phyloP scores from a whole-genome alignment of 352 stramenopile genomes.

The Pythium inflatum region DNA sequence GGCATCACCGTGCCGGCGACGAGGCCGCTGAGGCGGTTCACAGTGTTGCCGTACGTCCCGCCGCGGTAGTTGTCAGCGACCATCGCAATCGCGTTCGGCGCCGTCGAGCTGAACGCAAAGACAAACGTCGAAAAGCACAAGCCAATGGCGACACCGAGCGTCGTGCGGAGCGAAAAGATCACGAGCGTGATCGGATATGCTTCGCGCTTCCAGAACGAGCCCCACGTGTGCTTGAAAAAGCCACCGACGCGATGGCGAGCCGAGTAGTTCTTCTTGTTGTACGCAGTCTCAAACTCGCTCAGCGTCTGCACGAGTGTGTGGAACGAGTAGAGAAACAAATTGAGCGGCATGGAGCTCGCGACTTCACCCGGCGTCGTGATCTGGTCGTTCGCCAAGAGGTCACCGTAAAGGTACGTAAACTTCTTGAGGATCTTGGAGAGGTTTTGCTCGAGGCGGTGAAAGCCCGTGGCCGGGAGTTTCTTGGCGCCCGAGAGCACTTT shows the following conservation, averaged over 20 bases:
- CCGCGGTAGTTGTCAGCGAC: slow-evolving; percentile 69
- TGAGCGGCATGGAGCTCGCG: slow-evolving; percentile 70
- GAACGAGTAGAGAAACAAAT: slow-evolving; percentile 84
- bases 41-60: slow-evolving; percentile 67
- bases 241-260: slow-evolving; percentile 48
- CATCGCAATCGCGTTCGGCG: slow-evolving; percentile 71
- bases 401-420: slow-evolving; percentile 59
- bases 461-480: slow-evolving; percentile 49
- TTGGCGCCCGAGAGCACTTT: slow-evolving; percentile 33
- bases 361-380: slow-evolving; percentile 57
- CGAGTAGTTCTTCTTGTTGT: slow-evolving; percentile 77
- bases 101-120: slow-evolving; percentile 70
- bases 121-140: slow-evolving; percentile 72
- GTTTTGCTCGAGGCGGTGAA: slow-evolving; percentile 53
- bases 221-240: slow-evolving; percentile 54
- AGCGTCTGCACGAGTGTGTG: slow-evolving; percentile 69
- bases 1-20: slow-evolving; percentile 73
- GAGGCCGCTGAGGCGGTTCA: slow-evolving; percentile 69
- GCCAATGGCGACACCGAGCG: slow-evolving; percentile 58
- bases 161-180: slow-evolving; percentile 67
- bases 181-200: slow-evolving; percentile 53
- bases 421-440: slow-evolving; percentile 61
- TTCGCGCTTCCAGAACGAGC: slow-evolving; percentile 42
- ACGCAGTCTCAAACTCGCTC: slow-evolving; percentile 64
- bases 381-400: slow-evolving; percentile 42